phyloP scores from a whole-genome alignment of 2,329 filamentous ascomycete species.

The Ampelomyces quisqualis region DNA sequence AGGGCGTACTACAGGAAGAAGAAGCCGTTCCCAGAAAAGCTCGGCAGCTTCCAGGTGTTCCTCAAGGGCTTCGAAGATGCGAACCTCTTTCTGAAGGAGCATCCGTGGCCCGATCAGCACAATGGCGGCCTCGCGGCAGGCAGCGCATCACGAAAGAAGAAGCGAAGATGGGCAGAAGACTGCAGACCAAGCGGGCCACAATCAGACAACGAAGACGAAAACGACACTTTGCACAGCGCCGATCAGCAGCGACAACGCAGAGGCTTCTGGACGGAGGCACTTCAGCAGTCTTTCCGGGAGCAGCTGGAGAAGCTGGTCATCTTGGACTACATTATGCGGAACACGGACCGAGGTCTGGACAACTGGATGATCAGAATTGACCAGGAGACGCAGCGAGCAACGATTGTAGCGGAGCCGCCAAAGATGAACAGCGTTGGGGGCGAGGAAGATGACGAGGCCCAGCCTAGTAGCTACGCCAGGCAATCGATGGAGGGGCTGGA shows the following conservation, averaged over 20 bases:
- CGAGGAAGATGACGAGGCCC: constrained; percentile 34
- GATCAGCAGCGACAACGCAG: constrained; percentile 45
- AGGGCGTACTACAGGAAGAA: constrained; percentile 84
- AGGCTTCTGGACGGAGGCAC: constrained; percentile 81
- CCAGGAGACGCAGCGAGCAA: constrained; percentile 76
- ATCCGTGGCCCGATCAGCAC: constrained; percentile 95
- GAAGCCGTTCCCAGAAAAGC: constrained; percentile 83
- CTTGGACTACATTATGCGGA: constrained; percentile 98
- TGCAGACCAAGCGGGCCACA: constrained; percentile 68
- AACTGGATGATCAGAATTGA: constrained; percentile 99
- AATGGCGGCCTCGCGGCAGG: constrained; percentile 65
- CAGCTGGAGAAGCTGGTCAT: constrained; percentile 97
- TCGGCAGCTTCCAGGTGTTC: constrained; percentile 96
- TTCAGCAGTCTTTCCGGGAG: constrained; percentile 92
- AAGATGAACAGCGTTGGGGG: constrained; percentile 55
- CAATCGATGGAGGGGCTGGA: constrained; percentile 60
- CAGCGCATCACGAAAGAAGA: constrained; percentile 67
- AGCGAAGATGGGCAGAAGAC: constrained; percentile 70
- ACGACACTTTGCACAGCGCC: constrained; percentile 42
- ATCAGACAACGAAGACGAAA: constrained; percentile 63
- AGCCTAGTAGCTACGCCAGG: constrained; percentile 56
- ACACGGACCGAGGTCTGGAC: constrained; percentile 92
- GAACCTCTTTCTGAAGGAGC: constrained; percentile 88
- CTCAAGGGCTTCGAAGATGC: constrained; percentile 96
- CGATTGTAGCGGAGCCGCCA: constrained; percentile 81